Percentiles rank a stretch among this genome's conserved stretches.
Conservation (phyloP, 805 yeast species). For the Cyberlindnera misumaiensis region DNA sequence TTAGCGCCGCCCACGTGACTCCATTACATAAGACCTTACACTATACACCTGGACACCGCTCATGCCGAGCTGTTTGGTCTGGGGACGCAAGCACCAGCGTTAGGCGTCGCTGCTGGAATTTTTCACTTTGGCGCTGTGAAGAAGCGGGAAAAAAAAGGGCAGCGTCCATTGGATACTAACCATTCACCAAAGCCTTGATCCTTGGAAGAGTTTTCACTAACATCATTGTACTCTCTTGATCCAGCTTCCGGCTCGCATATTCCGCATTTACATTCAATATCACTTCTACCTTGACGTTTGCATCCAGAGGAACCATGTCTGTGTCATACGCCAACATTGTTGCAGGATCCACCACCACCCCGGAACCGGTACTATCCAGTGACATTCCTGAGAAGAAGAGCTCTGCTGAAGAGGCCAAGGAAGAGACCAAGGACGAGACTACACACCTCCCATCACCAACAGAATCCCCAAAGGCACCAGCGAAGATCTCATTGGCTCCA, state of each 20-base stretch:
- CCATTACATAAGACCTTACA: no score
- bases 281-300: no score
- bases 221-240: no score
- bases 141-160: not conserved
- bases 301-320: slow-evolving; percentile 9
- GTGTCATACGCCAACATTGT: slow-evolving; percentile 27
- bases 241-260: no score
- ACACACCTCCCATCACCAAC: slow-evolving; percentile 24
- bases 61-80: not conserved
- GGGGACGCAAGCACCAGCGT: not conserved
- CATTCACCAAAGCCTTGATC: no score
- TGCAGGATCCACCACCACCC: slow-evolving; percentile 19
- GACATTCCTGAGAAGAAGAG: not conserved
- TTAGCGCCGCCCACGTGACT: no score
- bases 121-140: not conserved
- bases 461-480: slow-evolving; percentile 20
- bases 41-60: no score
- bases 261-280: no score
- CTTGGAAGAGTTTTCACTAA: no score
- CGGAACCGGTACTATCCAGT: slow-evolving; percentile 12
- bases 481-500: slow-evolving; percentile 39
- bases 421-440: not conserved
- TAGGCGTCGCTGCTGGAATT: not conserved
- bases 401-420: slow-evolving; percentile 4
- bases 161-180: no score